Evolutionary conservation across 2,329 filamentous ascomycete genomes (phyloP).

Genomic region (Aspergillus udagawae): DNA sequence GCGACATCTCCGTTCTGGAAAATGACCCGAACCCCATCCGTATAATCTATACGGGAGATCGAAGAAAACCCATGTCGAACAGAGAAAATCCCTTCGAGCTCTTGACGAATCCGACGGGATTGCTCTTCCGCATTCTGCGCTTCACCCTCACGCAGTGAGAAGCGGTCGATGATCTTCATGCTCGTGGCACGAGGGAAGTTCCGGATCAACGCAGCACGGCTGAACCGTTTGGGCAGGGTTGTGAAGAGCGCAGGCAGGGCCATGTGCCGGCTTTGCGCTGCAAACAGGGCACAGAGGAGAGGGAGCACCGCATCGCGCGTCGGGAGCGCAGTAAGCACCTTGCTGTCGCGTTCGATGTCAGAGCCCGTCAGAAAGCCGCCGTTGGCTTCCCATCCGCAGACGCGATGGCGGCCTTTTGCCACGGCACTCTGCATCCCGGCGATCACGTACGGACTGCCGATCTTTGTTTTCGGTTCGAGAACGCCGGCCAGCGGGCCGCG

Average conservation of each 20-base stretch:
- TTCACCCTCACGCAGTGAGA: slow-evolving; percentile 20
- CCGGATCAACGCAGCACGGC: slow-evolving; percentile 27
- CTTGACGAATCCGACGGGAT: slow-evolving; percentile 18
- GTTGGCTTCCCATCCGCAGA: slow-evolving; percentile 34
- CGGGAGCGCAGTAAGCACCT: slow-evolving; percentile 26
- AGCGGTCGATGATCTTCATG: slow-evolving; percentile 26
- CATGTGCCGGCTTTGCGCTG: slow-evolving; percentile 20
- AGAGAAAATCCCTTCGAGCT: slow-evolving; percentile 26
- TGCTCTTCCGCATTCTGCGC: slow-evolving; percentile 17
- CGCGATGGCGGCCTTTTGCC: slow-evolving; percentile 21
- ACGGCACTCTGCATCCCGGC: slow-evolving; percentile 30
- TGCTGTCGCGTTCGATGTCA: slow-evolving; percentile 25
- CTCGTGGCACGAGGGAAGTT: slow-evolving; percentile 30
- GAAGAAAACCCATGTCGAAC: slow-evolving; percentile 21
- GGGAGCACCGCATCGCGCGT: slow-evolving; percentile 31
- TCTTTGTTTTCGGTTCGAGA: slow-evolving; percentile 30
- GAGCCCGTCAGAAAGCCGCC: slow-evolving; percentile 32
- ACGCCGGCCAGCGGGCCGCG: slow-evolving; percentile 22
- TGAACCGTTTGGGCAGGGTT: slow-evolving; percentile 26
- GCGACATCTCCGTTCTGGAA: slow-evolving; percentile 31
- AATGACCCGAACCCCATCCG: slow-evolving; percentile 29
- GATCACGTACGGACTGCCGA: slow-evolving; percentile 33
- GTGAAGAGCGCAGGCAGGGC: slow-evolving; percentile 26
- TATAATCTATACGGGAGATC: slow-evolving; percentile 26
- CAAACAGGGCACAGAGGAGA: slow-evolving; percentile 27